These are phyloP conservation scores for Mycena metata DNA, from an alignment of 768 basidiomycete species.

Conservation along the genomic window DNA sequence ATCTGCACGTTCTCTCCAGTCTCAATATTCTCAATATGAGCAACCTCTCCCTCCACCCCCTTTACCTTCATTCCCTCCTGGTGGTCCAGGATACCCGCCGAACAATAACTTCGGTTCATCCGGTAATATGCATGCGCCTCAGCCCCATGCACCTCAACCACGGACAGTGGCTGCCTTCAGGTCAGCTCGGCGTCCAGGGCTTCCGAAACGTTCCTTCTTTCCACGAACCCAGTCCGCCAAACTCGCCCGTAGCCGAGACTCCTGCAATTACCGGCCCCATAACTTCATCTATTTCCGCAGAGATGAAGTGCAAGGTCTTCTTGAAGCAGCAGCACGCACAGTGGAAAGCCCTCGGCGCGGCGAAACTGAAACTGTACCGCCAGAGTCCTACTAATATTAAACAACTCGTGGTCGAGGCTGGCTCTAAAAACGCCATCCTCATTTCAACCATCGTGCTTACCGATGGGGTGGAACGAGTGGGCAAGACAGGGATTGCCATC, in stretches of 20 bases:
- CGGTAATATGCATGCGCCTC: constrained; percentile 56
- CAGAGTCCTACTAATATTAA: constrained; percentile 91
- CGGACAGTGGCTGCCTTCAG: constrained; percentile 76
- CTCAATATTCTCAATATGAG: constrained; percentile 64
- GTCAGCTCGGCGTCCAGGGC: constrained; percentile 65
- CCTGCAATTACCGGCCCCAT: constrained; percentile 73
- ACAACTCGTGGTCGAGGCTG: constrained; percentile 94
- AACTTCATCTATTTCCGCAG: constrained; percentile 82
- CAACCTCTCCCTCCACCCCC: constrained; percentile 54
- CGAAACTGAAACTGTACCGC: constrained; percentile 87
- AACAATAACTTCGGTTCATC: constrained; percentile 51
- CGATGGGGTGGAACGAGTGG: constrained; percentile 98
- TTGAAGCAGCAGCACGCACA: constrained; percentile 95
- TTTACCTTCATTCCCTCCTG: constrained; percentile 57
- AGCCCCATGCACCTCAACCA: constrained; percentile 58
- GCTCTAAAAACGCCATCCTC: constrained; percentile 79
- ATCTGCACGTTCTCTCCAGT: constrained; percentile 71
- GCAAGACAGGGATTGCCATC: constrained; percentile 97
- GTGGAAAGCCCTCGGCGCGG: constrained; percentile 95
- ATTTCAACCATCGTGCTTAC: constrained; percentile 97
- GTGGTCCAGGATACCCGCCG: constrained; percentile 46
- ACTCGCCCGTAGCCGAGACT: constrained; percentile 78
- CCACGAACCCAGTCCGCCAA: constrained; percentile 85
- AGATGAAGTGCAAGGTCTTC: constrained; percentile 99
- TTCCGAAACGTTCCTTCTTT: constrained; percentile 67